Evolutionary conservation across 805 yeast genomes (phyloP), one percentile per base, ranked within the genome.

Genomic region (Ogataea neopini): DNA sequence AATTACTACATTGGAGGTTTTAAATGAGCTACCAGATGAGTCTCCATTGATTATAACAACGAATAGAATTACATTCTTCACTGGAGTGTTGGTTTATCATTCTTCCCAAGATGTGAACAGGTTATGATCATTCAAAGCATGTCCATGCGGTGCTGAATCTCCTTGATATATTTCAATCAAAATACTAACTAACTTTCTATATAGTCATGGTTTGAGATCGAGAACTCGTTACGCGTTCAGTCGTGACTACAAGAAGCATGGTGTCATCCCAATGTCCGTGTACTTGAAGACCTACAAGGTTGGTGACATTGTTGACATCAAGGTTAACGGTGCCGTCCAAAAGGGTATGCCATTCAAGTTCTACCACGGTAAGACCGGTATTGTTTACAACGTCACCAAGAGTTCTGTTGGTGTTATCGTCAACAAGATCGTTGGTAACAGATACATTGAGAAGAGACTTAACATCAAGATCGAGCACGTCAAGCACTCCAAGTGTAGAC

Each of bases 341-440:
- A 91, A 92, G 86, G 97, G 98, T 88, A 89, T 94, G 97, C 99
- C 99, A 76, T 96, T 89, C 90, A 94, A 94, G 83, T 91, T 82
- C 87, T 94, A 94, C 97, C 97, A 94, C 84, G 99, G 99, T 80
- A 94, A 91, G 86, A 94, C 99, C 63, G 99, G 99, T 86, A 88
- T 94, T 67, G 84, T 94, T 62, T 94, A 84, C 96, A 94, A 94
- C 85, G 95, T 94, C 65, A 92, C 99, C 86, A 94, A 88, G 84
- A 79, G 96, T 58, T 81, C 99, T 60, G 98, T 94, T 62, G 99
- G 99, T 86, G 94, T 94, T 67, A 88, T 94, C 71, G 76, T 94
- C 74, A 87, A 94, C 95, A 94, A 94, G 87, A 84, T 91, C 75
- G 98, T 94, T 69, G 97, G 98, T 77, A 79, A 87, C 95, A 88